These are phyloP conservation scores for Xylaria arbuscula DNA, from an alignment of 2,329 filamentous ascomycete species.

Conservation along the genomic window DNA sequence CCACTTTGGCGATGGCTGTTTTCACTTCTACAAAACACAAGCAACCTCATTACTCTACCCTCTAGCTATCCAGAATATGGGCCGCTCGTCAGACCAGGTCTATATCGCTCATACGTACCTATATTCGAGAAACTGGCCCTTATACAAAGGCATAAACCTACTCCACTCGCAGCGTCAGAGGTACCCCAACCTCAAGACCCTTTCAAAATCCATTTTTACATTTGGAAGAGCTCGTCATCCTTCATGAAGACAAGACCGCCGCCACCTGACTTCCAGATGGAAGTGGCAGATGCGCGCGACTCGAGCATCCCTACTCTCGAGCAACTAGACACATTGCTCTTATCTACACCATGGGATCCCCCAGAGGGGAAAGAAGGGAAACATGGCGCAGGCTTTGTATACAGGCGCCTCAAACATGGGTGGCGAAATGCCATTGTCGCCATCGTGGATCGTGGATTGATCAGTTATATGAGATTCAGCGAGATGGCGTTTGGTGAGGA, in stretches of 20 bases:
- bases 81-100: slow-evolving; percentile 70
- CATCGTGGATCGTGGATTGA: slow-evolving; percentile 88
- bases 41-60: slow-evolving; percentile 35
- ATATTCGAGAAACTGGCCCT: slow-evolving; percentile 83
- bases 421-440: slow-evolving; percentile 86
- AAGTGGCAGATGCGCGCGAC: slow-evolving; percentile 80
- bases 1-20: slow-evolving; percentile 66
- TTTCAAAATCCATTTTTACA: slow-evolving; percentile 80
- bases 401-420: slow-evolving; percentile 84
- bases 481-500: slow-evolving; percentile 85
- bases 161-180: slow-evolving; percentile 44
- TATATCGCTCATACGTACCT: slow-evolving; percentile 73
- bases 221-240: slow-evolving; percentile 77
- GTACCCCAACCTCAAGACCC: slow-evolving; percentile 56
- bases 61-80: slow-evolving; percentile 56
- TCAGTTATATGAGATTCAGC: slow-evolving; percentile 84
- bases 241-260: slow-evolving; percentile 86
- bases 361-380: slow-evolving; percentile 61
- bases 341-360: slow-evolving; percentile 76
- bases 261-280: slow-evolving; percentile 84
- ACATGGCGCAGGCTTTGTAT: slow-evolving; percentile 62
- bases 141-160: slow-evolving; percentile 75
- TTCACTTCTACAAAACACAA: slow-evolving; percentile 54
- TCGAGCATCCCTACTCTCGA: slow-evolving; percentile 77
- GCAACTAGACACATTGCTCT: slow-evolving; percentile 77